phyloP scores from a whole-genome alignment of 2,329 filamentous ascomycete species.

The Botrytis hyacinthi region DNA sequence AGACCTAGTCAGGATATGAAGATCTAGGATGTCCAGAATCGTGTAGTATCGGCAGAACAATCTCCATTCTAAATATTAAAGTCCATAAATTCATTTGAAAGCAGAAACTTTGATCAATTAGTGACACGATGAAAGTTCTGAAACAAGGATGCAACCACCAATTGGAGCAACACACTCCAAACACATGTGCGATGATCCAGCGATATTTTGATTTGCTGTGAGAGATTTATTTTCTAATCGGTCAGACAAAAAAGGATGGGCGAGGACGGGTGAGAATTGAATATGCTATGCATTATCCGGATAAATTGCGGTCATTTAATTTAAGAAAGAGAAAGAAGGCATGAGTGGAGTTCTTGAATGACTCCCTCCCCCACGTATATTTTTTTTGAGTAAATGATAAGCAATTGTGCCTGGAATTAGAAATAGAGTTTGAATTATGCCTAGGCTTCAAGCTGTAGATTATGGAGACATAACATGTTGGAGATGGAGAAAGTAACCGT shows the following conservation, averaged over 20 bases:
- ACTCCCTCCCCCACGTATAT: not conserved
- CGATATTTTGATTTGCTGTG: not conserved
- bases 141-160: conserved; percentile 3
- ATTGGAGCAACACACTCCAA: not conserved
- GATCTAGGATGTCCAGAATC: conserved; percentile 9
- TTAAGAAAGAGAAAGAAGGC: not conserved
- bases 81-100: not conserved
- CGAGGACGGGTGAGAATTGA: not conserved
- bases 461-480: not conserved
- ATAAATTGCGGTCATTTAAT: not conserved
- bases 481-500: not conserved
- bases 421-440: not conserved
- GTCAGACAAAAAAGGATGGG: not conserved
- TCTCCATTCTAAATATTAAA: not conserved
- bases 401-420: not conserved
- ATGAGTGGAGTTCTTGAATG: not conserved
- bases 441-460: not conserved
- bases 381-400: too few species aligned
- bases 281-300: not conserved
- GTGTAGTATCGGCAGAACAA: not conserved
- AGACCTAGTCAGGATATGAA: not conserved
- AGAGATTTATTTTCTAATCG: conserved; percentile 7
- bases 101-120: conserved; percentile 1
- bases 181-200: not conserved
- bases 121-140: not conserved